These are phyloP conservation scores for Posidonia oceanica DNA, from an alignment of 116 monocot species.

Conservation along the genomic window DNA sequence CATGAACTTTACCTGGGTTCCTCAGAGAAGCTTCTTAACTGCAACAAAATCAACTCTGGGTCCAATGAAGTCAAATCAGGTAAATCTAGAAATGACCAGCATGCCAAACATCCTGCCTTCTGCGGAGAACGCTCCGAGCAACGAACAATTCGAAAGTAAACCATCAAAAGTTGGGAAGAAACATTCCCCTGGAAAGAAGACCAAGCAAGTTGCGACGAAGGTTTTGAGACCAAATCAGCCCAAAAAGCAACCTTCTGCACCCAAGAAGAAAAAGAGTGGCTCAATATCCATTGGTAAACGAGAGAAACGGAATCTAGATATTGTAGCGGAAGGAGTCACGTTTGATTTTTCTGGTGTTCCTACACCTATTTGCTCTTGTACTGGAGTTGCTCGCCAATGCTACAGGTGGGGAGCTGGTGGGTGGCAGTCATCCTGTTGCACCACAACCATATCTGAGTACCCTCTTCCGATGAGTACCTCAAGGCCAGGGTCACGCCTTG, in stretches of 20 bases:
- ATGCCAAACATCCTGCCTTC: background rate
- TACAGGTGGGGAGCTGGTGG: conserved; percentile 91
- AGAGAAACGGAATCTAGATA: conserved; percentile 30
- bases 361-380: conserved; percentile 60
- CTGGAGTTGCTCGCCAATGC: conserved; percentile 54
- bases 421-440: conserved; percentile 80
- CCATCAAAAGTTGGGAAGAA: conserved; percentile 22
- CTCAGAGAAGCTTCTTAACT: conserved; percentile 32
- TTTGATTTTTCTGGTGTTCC: conserved; percentile 68
- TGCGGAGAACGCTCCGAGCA: background rate
- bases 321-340: conserved; percentile 13
- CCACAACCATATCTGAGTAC: conserved; percentile 55
- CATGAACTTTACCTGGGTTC: conserved; percentile 41
- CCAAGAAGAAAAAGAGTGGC: conserved; percentile 26
- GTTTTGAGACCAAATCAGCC: conserved; percentile 22
- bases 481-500: conserved; percentile 52
- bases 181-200: conserved; percentile 15
- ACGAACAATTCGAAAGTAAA: conserved; percentile 11
- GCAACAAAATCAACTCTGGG: conserved; percentile 11
- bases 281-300: conserved; percentile 17
- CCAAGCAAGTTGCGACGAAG: conserved; percentile 11
- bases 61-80: conserved; percentile 5
- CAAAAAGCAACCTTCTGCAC: conserved; percentile 20
- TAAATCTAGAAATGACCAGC: conserved; percentile 14
- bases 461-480: conserved; percentile 64